phyloP scores from a whole-genome alignment of 805 yeast genomes.

The Isabelozyma rhagii region DNA sequence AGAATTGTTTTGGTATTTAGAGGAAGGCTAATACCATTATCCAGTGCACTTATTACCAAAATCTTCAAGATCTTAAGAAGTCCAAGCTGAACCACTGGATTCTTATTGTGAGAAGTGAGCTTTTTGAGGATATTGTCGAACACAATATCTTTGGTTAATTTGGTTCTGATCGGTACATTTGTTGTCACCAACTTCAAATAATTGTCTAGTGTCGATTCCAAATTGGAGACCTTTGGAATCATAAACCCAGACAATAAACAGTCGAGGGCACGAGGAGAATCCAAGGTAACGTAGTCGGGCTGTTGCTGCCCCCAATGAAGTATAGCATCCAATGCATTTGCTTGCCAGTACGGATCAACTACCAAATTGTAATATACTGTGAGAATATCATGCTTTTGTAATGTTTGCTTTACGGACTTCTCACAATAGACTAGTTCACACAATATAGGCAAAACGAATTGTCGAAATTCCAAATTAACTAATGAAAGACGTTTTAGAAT shows the following conservation, averaged over 20 bases:
- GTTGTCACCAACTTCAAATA: slow-evolving; percentile 32
- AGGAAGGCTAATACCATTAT: background rate
- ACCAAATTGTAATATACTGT: slow-evolving; percentile 38
- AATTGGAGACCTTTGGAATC: slow-evolving; percentile 35
- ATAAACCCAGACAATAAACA: slow-evolving; percentile 40
- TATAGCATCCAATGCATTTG: slow-evolving; percentile 51
- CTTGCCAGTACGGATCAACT: slow-evolving; percentile 56
- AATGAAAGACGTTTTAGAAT: slow-evolving; percentile 36
- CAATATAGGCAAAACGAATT: slow-evolving; percentile 50
- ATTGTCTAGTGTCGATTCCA: slow-evolving; percentile 42
- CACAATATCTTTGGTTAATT: slow-evolving; percentile 24
- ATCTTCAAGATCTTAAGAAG: slow-evolving; percentile 27
- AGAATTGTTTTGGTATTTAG: slow-evolving; percentile 4
- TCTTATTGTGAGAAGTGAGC: slow-evolving; percentile 21
- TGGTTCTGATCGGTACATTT: slow-evolving; percentile 13
- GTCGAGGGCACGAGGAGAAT: slow-evolving; percentile 19
- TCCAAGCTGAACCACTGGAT: slow-evolving; percentile 36
- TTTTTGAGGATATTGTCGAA: slow-evolving; percentile 28
- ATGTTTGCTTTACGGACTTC: slow-evolving; percentile 29
- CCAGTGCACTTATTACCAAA: slow-evolving; percentile 7
- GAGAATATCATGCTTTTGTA: slow-evolving; percentile 37
- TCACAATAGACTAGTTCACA: slow-evolving; percentile 52
- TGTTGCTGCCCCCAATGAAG: slow-evolving; percentile 35
- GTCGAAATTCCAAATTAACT: slow-evolving; percentile 44
- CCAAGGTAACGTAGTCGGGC: slow-evolving; percentile 18